Conservation (phyloP, 2,329 filamentous ascomycete species). For the Paecilomyces sp. region DNA sequence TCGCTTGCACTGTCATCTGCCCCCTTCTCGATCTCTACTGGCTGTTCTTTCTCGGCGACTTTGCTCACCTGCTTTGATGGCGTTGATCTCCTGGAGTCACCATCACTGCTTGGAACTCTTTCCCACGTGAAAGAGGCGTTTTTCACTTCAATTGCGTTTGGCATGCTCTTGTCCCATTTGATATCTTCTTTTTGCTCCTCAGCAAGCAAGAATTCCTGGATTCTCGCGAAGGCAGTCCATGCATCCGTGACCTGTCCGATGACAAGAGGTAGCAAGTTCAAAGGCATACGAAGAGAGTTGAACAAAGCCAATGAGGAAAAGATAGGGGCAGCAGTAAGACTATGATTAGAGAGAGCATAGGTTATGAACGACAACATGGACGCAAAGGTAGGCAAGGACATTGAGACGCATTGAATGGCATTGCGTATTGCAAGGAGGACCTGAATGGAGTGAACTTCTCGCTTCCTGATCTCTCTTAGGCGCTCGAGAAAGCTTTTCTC, state of each 20-base stretch:
- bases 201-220: slow-evolving; percentile 78
- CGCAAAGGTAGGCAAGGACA: slow-evolving; percentile 83
- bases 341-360: slow-evolving; percentile 56
- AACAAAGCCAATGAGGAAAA: slow-evolving; percentile 94
- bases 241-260: slow-evolving; percentile 87
- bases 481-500: slow-evolving; percentile 78
- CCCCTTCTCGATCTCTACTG: slow-evolving; percentile 2
- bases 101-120: slow-evolving; percentile 20
- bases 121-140: slow-evolving; percentile 87
- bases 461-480: slow-evolving; percentile 63
- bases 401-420: slow-evolving; percentile 72
- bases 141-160: slow-evolving; percentile 59
- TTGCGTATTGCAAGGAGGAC: slow-evolving; percentile 75
- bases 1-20: slow-evolving; percentile 13
- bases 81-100: slow-evolving; percentile 4
- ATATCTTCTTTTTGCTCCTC: slow-evolving; percentile 77
- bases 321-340: slow-evolving; percentile 65
- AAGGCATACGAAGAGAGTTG: slow-evolving; percentile 80
- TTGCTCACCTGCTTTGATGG: slow-evolving; percentile 1
- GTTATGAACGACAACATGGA: slow-evolving; percentile 95
- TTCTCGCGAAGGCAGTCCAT: slow-evolving; percentile 73
- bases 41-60: slow-evolving; percentile 4
- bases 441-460: slow-evolving; percentile 80
- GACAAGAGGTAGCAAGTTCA: slow-evolving; percentile 82
- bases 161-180: slow-evolving; percentile 45